These are phyloP conservation scores for Hyaloscypha hepaticicola DNA, from an alignment of 495 filamentous ascomycete genomes.

Conservation along the genomic window DNA sequence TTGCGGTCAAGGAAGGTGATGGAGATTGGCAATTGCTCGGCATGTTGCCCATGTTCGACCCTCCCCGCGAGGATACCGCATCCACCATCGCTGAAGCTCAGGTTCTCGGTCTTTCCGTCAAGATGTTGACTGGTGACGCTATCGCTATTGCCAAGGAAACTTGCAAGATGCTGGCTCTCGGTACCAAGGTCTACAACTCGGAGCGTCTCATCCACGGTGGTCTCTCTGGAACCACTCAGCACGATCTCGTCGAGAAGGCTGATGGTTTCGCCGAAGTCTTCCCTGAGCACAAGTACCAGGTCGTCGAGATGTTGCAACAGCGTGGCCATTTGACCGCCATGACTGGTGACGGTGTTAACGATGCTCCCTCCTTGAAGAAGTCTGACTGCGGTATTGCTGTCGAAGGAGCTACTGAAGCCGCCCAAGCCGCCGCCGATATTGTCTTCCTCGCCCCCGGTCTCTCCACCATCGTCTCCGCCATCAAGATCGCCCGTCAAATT, in stretches of 20 bases:
- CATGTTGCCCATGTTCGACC: constrained; percentile 78
- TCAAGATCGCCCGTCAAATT: constrained; percentile 76
- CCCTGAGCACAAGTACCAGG: constrained; percentile 77
- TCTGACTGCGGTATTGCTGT: constrained; percentile 76
- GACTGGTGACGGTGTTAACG: constrained; percentile 76
- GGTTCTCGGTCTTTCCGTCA: constrained; percentile 71
- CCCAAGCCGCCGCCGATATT: constrained; percentile 75
- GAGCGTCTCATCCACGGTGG: constrained; percentile 72
- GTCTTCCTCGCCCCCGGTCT: constrained; percentile 79
- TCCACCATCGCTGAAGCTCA: constrained; percentile 77
- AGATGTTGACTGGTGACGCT: constrained; percentile 80
- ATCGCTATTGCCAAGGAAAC: constrained; percentile 80
- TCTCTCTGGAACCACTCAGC: constrained; percentile 68
- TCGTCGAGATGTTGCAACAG: constrained; percentile 75
- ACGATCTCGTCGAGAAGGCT: constrained; percentile 73
- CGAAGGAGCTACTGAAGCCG: constrained; percentile 74
- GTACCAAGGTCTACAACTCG: constrained; percentile 78
- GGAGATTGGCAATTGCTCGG: constrained; percentile 68
- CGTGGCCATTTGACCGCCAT: constrained; percentile 73
- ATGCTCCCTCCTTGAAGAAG: constrained; percentile 72
- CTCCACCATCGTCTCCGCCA: constrained; percentile 71
- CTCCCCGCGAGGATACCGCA: constrained; percentile 74
- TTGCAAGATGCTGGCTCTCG: constrained; percentile 76
- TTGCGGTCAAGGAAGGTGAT: constrained; percentile 67
- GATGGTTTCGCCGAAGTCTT: constrained; percentile 78